Percentiles rank a stretch among this genome's conserved stretches.
Evolutionary conservation across 129 eudicot genomes (phyloP).

Genomic region (Lactuca saligna): DNA sequence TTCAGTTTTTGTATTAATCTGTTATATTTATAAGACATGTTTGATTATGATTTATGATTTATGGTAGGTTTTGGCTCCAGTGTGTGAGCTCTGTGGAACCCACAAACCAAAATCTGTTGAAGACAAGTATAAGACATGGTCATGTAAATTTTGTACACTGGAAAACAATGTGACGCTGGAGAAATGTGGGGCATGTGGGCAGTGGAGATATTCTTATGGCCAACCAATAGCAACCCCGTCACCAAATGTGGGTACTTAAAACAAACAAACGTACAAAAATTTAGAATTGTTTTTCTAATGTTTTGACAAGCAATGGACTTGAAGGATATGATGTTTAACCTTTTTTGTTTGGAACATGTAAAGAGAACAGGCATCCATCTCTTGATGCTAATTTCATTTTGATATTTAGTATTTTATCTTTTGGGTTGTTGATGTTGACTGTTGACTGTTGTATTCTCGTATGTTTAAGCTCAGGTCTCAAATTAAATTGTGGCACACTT

Average conservation of each 20-base stretch:
- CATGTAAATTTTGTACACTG: too few species aligned
- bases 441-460: too few species aligned
- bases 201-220: conserved; percentile 95
- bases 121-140: conserved; percentile 18
- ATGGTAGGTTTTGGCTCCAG: conserved; percentile 69
- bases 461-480: too few species aligned
- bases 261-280: not conserved
- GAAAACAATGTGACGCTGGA: too few species aligned
- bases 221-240: conserved; percentile 60
- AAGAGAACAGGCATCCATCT: not conserved
- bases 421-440: not conserved
- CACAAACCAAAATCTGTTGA: conserved; percentile 55
- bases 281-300: not conserved
- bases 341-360: too few species aligned
- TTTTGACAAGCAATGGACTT: not conserved
- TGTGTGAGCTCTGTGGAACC: conserved; percentile 65
- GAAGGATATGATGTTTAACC: too few species aligned
- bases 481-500: too few species aligned
- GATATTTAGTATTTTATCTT: not conserved
- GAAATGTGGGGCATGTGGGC: conserved; percentile 39
- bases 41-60: not conserved
- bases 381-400: too few species aligned
- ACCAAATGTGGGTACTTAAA: conserved; percentile 73
- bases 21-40: not conserved
- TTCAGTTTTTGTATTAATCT: not conserved